phyloP scores from a whole-genome alignment of 208 protist genomes.

The Acanthamoeba triangularis region DNA sequence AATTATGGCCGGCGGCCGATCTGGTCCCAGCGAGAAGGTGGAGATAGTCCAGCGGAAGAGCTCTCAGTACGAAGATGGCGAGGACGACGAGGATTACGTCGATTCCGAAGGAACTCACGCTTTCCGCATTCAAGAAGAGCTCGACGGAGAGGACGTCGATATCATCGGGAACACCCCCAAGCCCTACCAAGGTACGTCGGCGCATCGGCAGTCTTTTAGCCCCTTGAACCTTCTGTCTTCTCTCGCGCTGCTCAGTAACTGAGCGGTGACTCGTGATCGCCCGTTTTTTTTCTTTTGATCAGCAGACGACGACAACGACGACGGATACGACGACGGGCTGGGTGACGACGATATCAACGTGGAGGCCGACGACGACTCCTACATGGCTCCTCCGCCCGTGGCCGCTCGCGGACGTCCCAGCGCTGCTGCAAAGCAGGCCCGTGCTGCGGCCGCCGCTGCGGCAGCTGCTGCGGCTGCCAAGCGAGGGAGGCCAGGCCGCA shows the following conservation, averaged over 20 bases:
- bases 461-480: neutral
- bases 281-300: neutral
- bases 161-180: neutral
- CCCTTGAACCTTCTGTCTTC: too few relatives aligned
- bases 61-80: slow-evolving; percentile 7
- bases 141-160: slow-evolving; percentile 13
- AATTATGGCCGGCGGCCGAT: slow-evolving; percentile 64
- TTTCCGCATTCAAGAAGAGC: slow-evolving; percentile 15
- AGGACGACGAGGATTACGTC: slow-evolving; percentile 52
- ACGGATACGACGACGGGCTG: neutral
- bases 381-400: slow-evolving; percentile 3
- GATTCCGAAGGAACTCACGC: neutral
- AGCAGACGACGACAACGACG: neutral
- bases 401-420: neutral
- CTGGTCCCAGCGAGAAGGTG: neutral
- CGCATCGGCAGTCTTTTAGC: neutral
- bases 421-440: neutral
- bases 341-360: slow-evolving; percentile 13
- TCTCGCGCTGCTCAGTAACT: too few relatives aligned
- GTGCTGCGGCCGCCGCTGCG: neutral
- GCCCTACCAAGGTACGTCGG: neutral
- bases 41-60: neutral
- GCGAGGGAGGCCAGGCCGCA: neutral
- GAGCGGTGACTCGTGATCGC: too few relatives aligned
- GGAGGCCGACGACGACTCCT: slow-evolving; percentile 48